phyloP scores from a whole-genome alignment of 2,329 filamentous ascomycete species.

The Fusarium xyrophilum region DNA sequence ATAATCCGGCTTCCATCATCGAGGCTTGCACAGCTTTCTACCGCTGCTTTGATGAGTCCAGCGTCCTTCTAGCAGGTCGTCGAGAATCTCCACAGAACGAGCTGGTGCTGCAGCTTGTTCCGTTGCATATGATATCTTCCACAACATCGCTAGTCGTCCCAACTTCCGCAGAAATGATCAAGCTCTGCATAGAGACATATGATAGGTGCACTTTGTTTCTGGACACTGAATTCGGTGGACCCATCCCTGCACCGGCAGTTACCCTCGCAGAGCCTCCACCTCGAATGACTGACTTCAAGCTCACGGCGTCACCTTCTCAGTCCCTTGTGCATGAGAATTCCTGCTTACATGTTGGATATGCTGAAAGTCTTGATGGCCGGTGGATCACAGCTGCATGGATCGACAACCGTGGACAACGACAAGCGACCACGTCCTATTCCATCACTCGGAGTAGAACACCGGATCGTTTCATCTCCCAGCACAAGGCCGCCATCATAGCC shows the following conservation, averaged over 20 bases:
- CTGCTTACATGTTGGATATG: constrained; percentile 81
- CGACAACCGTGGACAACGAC: constrained; percentile 75
- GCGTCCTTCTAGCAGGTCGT: constrained; percentile 53
- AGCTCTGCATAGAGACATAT: constrained; percentile 76
- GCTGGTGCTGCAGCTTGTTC: constrained; percentile 78
- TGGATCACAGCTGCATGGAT: constrained; percentile 86
- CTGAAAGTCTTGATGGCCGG: constrained; percentile 74
- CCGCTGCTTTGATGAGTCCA: constrained; percentile 68
- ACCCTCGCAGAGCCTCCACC: constrained; percentile 74
- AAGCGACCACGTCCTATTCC: constrained; percentile 77
- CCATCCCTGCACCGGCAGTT: constrained; percentile 72
- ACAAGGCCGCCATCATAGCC: constrained; percentile 64
- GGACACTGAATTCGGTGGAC: constrained; percentile 51
- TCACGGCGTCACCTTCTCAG: constrained; percentile 70
- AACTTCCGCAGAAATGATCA: constrained; percentile 64
- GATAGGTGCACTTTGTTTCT: constrained; percentile 69
- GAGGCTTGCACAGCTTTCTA: constrained; percentile 79
- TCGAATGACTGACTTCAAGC: constrained; percentile 76
- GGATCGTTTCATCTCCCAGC: constrained; percentile 57
- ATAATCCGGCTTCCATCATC: constrained; percentile 65
- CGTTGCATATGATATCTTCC: constrained; percentile 71
- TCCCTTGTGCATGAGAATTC: constrained; percentile 80
- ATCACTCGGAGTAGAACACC: constrained; percentile 63
- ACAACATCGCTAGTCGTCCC: constrained; percentile 68
- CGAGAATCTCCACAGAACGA: constrained; percentile 62